phyloP scores from a whole-genome alignment of 2,329 filamentous ascomycete genomes.

The Pestalotiopsis sp. region DNA sequence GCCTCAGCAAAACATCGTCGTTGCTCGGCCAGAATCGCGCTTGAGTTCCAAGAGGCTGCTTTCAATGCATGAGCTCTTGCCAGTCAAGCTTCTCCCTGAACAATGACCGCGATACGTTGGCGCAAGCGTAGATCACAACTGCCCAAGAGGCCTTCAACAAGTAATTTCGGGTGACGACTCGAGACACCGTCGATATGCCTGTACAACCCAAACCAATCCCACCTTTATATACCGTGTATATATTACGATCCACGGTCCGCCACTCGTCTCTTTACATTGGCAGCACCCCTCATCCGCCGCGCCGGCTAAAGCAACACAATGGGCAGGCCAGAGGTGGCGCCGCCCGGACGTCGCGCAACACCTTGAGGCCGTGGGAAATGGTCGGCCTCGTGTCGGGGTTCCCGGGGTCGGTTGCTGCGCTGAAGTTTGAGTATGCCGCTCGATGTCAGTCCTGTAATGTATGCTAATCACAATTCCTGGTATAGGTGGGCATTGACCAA shows the following conservation, averaged over 20 bases:
- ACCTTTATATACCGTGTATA: conserved; percentile 90
- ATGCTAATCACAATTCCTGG: not conserved
- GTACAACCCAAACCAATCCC: conserved; percentile 66
- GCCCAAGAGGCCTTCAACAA: not conserved
- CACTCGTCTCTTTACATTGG: conserved; percentile 82
- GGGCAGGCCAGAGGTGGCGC: conserved; percentile 82
- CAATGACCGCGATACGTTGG: not conserved
- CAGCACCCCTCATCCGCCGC: conserved; percentile 84
- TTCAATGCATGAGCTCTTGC: not conserved
- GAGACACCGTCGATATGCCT: conserved; percentile 38
- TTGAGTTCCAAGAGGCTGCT: not conserved
- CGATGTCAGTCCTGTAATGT: not conserved
- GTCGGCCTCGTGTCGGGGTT: conserved; percentile 85
- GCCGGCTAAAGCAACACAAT: conserved; percentile 91
- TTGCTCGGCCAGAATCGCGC: not conserved
- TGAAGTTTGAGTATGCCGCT: conserved; percentile 88
- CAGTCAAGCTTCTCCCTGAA: not conserved
- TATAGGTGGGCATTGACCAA: conserved; percentile 90
- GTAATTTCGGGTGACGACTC: not conserved
- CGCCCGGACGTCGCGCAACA: conserved; percentile 68
- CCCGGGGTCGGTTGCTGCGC: conserved; percentile 79
- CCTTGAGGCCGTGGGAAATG: conserved; percentile 88
- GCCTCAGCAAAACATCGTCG: not conserved
- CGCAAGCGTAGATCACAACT: not conserved
- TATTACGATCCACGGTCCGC: conserved; percentile 80